Evolutionary conservation across 202 grass and related monocot genomes (phyloP), one percentile per base, ranked within the genome.

Genomic region (Setaria italica): DNA sequence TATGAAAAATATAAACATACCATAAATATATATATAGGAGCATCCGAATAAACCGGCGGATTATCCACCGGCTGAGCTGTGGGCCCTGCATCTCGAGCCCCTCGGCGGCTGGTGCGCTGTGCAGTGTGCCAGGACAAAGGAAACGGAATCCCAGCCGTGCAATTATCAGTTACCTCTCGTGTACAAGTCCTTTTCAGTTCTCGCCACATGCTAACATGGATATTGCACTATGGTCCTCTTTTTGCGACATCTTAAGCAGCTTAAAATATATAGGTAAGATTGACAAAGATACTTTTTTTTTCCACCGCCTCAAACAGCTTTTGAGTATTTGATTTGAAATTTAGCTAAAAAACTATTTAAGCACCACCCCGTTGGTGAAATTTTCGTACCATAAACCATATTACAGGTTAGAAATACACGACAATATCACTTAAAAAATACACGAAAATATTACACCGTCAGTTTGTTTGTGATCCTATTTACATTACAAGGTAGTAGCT

Each of bases 131-230:
- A 84, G 25, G 16, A 45, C 49, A 78, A 47, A 59, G 17, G 60
- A 78, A 41, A 71, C 66, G 1, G 53, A 70, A 75, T 53, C 77
- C 37, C 64, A 55, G 9, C 79, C 79, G 77, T 87, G 77, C 85
- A 81, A 75, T 80, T 34, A 55, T 80, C 37, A 2, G 7, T 42
- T 74, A 3, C 49, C 48, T 66, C 13, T 7, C 17, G 0, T 55
- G 9, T 39, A 4, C n/a, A 33, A 4, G 1, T 2, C 11, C 7
- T 72, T 62, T 37, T 33, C 15, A 4, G 2, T 33, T 7, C 0
- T 46, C 11, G 8, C 7, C 59, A 10, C 32, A 2, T 3, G 15
- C 4, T 47, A 11, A 2, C 21, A 21, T 55, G 4, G 2, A 67
- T 62, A 56, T 74, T 74, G 1, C 17, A 77, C 43, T 3, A 0